Evolutionary conservation across 306 rosid species (phyloP), one percentile per base, ranked within the genome.

Genomic region (Herpetospermum pedunculosum): DNA sequence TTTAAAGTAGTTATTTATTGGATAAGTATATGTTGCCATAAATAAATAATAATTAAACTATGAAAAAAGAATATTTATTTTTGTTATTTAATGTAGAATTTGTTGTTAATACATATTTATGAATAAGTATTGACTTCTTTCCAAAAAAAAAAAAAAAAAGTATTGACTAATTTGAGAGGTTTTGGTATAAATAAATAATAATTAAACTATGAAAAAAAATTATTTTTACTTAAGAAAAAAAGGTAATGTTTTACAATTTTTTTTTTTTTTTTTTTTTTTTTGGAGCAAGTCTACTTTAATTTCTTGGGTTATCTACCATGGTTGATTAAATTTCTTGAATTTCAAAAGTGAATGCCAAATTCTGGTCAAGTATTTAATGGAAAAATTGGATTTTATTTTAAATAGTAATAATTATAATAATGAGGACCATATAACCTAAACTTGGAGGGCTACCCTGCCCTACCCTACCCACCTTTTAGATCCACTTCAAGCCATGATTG

Each of bases 401-500:
- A 43, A 43, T 2, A 15, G 16, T 13, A 48, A 57, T 12, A 28
- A 18, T 63, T 25, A 54, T 55, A 53, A 21, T 50, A 2, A 2
- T 46, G 26, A 19, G 26, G 44, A 30, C 15, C 43, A 63, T 63
- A 64, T n/a, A 64, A 64, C 49, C 71, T 37, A 35, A 64, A 64
- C 49, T 64, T 35, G 25, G 29, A 63, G 71, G 71, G 71, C 30
- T 63, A 18, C 47, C 48, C 70, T 35, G 37, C 71, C 69, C 30
- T 63, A 18, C 47, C 48, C 70, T 35, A 63, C 71, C 69, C 16
- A 64, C 26, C 30, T 19, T 64, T 64, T 25, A 55, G 34, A 55
- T 37, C 71, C 71, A 64, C 49, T 64, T 64, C 29, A 64, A n/a
- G 71, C 29, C 48, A 64, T 64, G 49, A 37, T 60, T 60, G 25